These are phyloP conservation scores for Nyssa sinensis DNA, from an alignment of 148 eudicot genomes.

Conservation along the genomic window DNA sequence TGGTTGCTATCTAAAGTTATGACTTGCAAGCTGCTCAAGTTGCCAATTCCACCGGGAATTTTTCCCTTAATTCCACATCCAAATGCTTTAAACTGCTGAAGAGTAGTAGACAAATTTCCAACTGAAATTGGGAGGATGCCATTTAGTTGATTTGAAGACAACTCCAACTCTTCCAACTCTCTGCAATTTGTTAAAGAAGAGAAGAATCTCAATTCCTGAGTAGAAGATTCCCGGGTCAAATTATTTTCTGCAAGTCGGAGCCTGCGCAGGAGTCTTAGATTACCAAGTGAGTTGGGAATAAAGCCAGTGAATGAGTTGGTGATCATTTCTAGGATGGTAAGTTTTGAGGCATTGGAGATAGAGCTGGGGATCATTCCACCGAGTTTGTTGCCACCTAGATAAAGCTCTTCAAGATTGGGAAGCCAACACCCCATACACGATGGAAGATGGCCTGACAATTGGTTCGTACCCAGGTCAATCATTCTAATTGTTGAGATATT, in stretches of 20 bases:
- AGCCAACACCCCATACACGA: neutral
- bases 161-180: neutral
- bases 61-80: neutral
- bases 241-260: neutral
- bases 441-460: slow-evolving; percentile 15
- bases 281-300: slow-evolving; percentile 3
- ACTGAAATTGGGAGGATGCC: neutral
- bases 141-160: slow-evolving; percentile 1
- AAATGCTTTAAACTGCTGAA: neutral
- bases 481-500: neutral
- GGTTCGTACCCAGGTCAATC: neutral
- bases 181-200: slow-evolving; percentile 7
- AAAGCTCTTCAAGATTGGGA: slow-evolving; percentile 6
- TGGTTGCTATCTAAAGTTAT: neutral
- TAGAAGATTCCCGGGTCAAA: neutral
- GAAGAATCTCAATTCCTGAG: neutral
- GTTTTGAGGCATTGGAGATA: slow-evolving; percentile 4
- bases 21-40: neutral
- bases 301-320: slow-evolving; percentile 4
- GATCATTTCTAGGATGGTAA: neutral
- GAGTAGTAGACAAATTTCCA: slow-evolving; percentile 1
- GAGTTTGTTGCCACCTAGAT: neutral
- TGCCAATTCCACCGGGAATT: neutral
- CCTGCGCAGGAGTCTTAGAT: neutral
- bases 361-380: slow-evolving; percentile 3